Evolutionary conservation across 768 basidiomycete species (phyloP).

Genomic region (Leccinum obscurum): DNA sequence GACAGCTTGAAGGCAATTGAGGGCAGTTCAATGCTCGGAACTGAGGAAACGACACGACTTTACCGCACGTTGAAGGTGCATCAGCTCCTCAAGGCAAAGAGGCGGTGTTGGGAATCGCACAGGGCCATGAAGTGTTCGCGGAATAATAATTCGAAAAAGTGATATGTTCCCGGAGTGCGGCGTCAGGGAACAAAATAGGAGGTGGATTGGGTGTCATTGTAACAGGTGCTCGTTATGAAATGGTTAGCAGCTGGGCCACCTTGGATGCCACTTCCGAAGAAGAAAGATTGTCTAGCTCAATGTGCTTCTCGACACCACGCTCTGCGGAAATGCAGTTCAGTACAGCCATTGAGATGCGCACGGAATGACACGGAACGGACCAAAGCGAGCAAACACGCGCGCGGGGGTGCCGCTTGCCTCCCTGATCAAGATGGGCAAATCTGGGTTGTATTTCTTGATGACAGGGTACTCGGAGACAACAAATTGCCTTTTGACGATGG

Average conservation of each 20-base stretch:
- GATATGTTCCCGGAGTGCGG: background rate
- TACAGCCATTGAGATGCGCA: constrained; percentile 14
- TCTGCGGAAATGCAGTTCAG: constrained; percentile 45
- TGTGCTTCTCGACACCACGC: constrained; percentile 76
- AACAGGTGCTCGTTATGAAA: constrained; percentile 20
- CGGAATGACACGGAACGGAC: constrained; percentile 46
- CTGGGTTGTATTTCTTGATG: constrained; percentile 82
- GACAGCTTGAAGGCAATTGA: constrained; percentile 5
- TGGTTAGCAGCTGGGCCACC: constrained; percentile 59
- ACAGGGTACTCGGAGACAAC: constrained; percentile 70
- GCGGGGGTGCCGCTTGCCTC: constrained; percentile 80
- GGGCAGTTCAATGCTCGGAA: constrained; percentile 8
- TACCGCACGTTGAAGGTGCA: constrained; percentile 13
- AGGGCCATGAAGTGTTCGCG: background rate
- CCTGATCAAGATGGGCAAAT: constrained; percentile 81
- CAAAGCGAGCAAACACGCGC: constrained; percentile 81
- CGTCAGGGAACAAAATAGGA: background rate
- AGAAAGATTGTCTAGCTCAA: constrained; percentile 76
- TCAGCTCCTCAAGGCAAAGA: constrained; percentile 23
- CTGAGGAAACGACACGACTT: constrained; percentile 19
- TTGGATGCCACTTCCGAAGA: constrained; percentile 70
- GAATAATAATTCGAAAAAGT: background rate
- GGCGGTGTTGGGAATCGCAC: constrained; percentile 14
- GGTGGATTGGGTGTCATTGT: constrained; percentile 10
- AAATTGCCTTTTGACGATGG: constrained; percentile 63